Evolutionary conservation across 2,329 filamentous ascomycete species (phyloP), one percentile per base, ranked within the genome.

Genomic region (Coniochaeta sp.): DNA sequence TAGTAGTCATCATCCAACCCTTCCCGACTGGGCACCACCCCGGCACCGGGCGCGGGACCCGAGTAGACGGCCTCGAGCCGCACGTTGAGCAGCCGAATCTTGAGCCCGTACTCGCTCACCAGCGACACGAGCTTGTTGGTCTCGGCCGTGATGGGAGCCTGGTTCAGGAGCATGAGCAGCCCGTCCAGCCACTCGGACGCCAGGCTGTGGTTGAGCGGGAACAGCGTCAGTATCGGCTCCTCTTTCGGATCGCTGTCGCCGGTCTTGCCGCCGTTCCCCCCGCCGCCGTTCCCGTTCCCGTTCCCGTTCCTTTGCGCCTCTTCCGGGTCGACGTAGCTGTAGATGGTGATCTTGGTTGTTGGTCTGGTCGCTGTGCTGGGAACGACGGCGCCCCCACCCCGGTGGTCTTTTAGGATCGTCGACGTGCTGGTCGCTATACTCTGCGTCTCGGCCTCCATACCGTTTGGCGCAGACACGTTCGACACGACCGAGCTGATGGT

Each of bases 101-200:
- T 96, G 64, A 98, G 78, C 5, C 95, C 93, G 71, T 96, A 98
- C 66, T 96, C 90, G 69, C 87, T 87, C 62, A 98, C 90, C 67
- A 97, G 78, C 60, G 88, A 86, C 59, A 97, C 88, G 63, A 98
- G 78, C 73, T 95, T 96, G 71, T 89, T 93, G 38, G 95, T 98
- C 76, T 98, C 93, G 2, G 92, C 86, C n/a, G 95, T 99, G 71
- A 99, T 97, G 22, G 95, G 95, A 62, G 93, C 86, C 74, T 99
- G 95, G 70, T 96, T 92, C 26, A 99, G 81, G 59, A 99, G 80
- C 92, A 99, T 96, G 60, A 98, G 81, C 64, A 99, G 77, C 1
- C 95, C 95, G 72, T 99, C 95, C 6, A 99, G 81, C 95, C 95
- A 99, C 75, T 99, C 95, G 0, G 92, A 96, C 11, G 95, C 95